phyloP scores from a whole-genome alignment of 2,329 filamentous ascomycete genomes.

The Tolypocladium tropicale region DNA sequence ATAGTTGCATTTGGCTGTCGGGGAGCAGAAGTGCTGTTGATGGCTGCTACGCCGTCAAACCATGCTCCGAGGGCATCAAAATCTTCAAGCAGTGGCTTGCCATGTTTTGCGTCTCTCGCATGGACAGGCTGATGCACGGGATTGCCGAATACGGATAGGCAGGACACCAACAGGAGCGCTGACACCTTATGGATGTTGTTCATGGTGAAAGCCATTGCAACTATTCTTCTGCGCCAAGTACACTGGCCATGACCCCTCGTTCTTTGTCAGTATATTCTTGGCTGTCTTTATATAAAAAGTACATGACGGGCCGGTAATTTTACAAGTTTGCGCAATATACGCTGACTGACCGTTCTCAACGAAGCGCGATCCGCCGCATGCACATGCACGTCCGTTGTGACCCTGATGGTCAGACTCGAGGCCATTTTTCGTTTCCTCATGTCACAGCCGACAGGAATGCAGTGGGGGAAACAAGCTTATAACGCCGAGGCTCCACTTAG shows the following conservation, averaged over 20 bases:
- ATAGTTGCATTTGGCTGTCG: slow-evolving; percentile 10
- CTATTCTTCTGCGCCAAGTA: not conserved
- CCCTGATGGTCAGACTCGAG: not conserved
- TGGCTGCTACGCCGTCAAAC: slow-evolving; percentile 27
- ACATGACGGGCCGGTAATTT: not conserved
- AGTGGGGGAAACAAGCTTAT: not conserved
- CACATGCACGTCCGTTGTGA: not conserved
- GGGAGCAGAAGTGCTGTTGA: slow-evolving; percentile 15
- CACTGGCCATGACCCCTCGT: not conserved
- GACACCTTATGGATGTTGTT: not conserved
- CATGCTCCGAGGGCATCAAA: slow-evolving; percentile 25
- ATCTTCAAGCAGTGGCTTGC: slow-evolving; percentile 5
- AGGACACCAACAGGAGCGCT: not conserved
- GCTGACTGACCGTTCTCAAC: not conserved
- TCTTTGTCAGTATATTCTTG: not conserved
- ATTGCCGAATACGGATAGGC: not conserved
- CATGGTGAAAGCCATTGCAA: not conserved
- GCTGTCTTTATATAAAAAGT: not conserved
- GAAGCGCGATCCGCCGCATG: not conserved
- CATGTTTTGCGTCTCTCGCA: not conserved
- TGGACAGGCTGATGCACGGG: not conserved
- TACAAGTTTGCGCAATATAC: too few relatives aligned
- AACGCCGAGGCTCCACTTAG: not conserved
- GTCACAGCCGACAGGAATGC: not conserved
- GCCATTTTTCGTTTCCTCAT: not conserved